Base-by-base conservation (phyloP, 179 eudicot species). In the Drosera spatulata region DNA sequence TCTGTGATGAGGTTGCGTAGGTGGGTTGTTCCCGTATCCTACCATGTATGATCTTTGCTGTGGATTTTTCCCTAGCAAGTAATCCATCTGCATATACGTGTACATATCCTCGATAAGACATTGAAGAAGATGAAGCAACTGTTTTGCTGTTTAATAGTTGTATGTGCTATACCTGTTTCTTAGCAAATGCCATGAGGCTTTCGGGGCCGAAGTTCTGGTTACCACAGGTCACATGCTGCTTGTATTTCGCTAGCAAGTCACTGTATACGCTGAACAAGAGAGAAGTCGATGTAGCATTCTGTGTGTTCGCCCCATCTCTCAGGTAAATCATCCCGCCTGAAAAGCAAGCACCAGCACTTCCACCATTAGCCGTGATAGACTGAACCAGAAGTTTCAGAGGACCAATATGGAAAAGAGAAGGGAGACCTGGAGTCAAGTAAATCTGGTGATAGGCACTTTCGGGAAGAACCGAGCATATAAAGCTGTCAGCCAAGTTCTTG, bases 301-400 rank as follows among this genome's bases (percentile, higher is more conserved):
- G 97, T 5, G 77, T 43, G 70, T 89, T 89, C 42, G 97, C 45
- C 97, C 97, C 97, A 45, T 89, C 97, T 77, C 97, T 77, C 59
- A 84, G 67, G 72, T 80, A 73, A 59, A 89, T 61, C 68, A 86
- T 53, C 9, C 97, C 97, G 10, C 96, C 96, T 86, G 69, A 53
- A 58, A 54, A 9, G 2, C 8, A 49, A 9, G 14, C 14, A 49
- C 14, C 14, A 3, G 44, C 53, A 52, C 5, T 7, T 43, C 11
- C 13, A 56, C 43, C 33, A 22, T 40, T 37, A 49, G 53, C 49
- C 41, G 42, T 15, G 56, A 66, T 48, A 59, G 39, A 14, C 58
- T 58, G 59, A 43, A 43, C 41, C 6, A 4, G 33, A 12, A 5
- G 9, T 50, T 9, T 7, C 5, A n/a, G 1, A 3, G 4, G 42